Evolutionary conservation across 2,329 filamentous ascomycete species (phyloP), one percentile per base, ranked within the genome.

Genomic region (Hirsutella thompsonii): DNA sequence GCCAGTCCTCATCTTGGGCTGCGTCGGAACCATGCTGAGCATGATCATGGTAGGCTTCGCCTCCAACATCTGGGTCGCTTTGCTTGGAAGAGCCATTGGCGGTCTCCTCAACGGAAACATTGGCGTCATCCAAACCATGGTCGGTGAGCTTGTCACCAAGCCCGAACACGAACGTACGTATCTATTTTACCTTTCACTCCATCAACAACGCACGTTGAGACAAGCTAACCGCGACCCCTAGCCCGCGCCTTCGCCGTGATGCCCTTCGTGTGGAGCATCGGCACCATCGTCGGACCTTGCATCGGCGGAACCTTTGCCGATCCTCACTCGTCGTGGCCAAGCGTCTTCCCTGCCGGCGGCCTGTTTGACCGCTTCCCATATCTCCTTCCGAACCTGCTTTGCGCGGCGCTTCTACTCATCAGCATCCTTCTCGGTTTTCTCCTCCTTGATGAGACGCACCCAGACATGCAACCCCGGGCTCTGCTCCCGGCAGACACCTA

Each of bases 211-310:
- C 5, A 8, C 19, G 10, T 20, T n/a, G 11, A n/a, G 23, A 5
- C 28, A 26, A 38, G 46, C 53, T 53, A 38, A 52, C 37, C 37
- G 28, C 4, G 46, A 14, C 13, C 3, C 5, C 33, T 51, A 86
- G 83, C 87, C 44, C 78, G 82, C 46, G 89, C 89, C 21, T 94
- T 89, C 58, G 79, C 87, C 2, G 76, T 94, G 36, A 94, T 95
- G 86, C 89, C 89, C 1, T 94, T 94, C 55, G 83, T 94, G 8
- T 95, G 89, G 88, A 82, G 76, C 37, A 80, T 94, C 40, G 89
- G 89, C 20, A 93, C 86, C 9, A 94, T 94, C 47, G 71, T 94
- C 40, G 89, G 89, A 0, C 84, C 89, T 46, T 84, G 83, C 5
- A 87, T 95, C 48, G 90, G 90, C 44, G 90, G 90, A 28, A 76